Percentiles rank a stretch among this genome's conserved stretches.
phyloP scores from a whole-genome alignment of 2,329 filamentous ascomycete species.

The Alternaria arborescens region DNA sequence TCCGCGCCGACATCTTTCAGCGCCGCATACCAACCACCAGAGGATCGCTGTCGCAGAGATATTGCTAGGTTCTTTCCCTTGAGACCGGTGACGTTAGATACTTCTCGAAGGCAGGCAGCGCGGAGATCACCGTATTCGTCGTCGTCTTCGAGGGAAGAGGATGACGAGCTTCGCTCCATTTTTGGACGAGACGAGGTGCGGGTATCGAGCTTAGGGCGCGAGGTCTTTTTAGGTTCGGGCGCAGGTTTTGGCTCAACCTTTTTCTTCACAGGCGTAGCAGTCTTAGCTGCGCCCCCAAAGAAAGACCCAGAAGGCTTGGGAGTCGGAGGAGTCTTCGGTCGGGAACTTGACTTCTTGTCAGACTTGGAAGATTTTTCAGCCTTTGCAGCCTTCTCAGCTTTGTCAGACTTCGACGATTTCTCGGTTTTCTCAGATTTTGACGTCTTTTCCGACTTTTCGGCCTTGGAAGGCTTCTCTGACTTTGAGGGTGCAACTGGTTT shows the following conservation, averaged over 20 bases:
- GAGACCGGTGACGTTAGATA: conserved; percentile 30
- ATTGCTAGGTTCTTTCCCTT: conserved; percentile 33
- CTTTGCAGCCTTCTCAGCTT: conserved; percentile 9
- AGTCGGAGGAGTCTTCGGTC: conserved; percentile 17
- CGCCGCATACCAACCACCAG: conserved; percentile 36
- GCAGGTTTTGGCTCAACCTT: conserved; percentile 13
- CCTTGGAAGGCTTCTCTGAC: conserved; percentile 11
- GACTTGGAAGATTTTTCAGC: conserved; percentile 11
- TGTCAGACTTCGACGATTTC: conserved; percentile 5
- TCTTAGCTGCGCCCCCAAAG: conserved; percentile 4
- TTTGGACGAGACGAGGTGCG: conserved; percentile 16
- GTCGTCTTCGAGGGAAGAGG: conserved; percentile 11
- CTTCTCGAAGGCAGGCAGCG: conserved; percentile 22
- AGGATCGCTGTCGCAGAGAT: conserved; percentile 32
- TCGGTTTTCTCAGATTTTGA: background rate
- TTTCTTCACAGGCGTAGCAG: conserved; percentile 1
- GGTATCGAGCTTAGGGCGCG: conserved; percentile 10
- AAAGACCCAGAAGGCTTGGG: conserved; percentile 7
- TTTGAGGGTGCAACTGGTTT: conserved; percentile 11
- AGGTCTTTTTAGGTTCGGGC: conserved; percentile 5
- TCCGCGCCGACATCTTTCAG: conserved; percentile 36
- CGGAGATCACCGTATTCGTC: conserved; percentile 12
- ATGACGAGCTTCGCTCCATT: conserved; percentile 8
- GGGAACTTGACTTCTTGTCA: conserved; percentile 13
- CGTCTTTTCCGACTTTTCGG: background rate